Evolutionary conservation across 257 asterid genomes (phyloP).

Genomic region (Nicotiana paniculata): DNA sequence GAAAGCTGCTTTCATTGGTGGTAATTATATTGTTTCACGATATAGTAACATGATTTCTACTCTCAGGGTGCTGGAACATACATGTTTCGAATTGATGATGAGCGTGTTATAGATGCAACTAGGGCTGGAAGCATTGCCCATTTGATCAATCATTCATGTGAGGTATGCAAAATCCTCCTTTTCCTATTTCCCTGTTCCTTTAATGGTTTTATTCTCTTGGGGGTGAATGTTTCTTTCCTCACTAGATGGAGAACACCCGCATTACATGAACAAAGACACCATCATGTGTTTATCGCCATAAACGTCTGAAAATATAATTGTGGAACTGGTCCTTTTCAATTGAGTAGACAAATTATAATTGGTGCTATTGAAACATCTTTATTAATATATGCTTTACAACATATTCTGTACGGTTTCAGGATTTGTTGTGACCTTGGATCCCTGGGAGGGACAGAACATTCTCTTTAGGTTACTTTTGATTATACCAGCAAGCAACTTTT

Average conservation of each 20-base stretch:
- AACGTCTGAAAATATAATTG: not conserved
- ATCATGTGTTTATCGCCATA: not conserved
- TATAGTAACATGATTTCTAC: slow-evolving; percentile 2
- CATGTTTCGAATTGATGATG: slow-evolving; percentile 90
- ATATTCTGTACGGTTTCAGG: not conserved
- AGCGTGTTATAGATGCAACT: slow-evolving; percentile 94
- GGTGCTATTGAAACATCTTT: not conserved
- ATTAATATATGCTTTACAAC: not conserved
- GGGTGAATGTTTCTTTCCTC: not conserved
- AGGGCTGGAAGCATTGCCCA: slow-evolving; percentile 97
- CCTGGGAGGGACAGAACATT: not conserved
- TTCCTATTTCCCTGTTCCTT: slow-evolving; percentile 9
- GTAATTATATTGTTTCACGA: not conserved
- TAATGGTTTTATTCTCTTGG: not conserved
- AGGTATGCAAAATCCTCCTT: slow-evolving; percentile 41
- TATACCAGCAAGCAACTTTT: not conserved
- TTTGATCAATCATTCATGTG: slow-evolving; percentile 96
- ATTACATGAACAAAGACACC: not conserved
- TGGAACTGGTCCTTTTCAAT: not conserved
- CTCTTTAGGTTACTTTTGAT: not conserved
- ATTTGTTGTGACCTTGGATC: not conserved
- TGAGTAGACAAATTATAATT: not conserved
- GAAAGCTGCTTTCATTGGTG: not conserved
- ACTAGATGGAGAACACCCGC: not conserved
- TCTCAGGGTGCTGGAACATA: slow-evolving; percentile 99